phyloP scores from a whole-genome alignment of 2,329 filamentous ascomycete species.

The Colletotrichum lentis region DNA sequence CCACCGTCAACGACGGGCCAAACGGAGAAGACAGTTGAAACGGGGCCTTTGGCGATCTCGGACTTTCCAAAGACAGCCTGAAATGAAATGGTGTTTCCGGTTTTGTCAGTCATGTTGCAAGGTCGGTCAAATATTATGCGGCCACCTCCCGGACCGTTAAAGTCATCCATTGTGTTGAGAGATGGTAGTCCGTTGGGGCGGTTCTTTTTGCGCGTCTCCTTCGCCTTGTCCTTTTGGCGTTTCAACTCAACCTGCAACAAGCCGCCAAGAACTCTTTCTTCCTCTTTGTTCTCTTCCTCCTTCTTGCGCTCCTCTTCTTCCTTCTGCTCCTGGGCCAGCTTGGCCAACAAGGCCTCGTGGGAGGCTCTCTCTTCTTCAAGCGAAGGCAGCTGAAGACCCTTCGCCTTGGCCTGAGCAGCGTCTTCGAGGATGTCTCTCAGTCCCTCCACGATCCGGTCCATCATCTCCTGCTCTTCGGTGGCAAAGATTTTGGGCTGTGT shows the following conservation, averaged over 20 bases:
- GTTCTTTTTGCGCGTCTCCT: slow-evolving; percentile 70
- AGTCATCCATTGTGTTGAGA: slow-evolving; percentile 45
- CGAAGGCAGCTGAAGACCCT: slow-evolving; percentile 80
- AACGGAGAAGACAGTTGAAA: slow-evolving; percentile 76
- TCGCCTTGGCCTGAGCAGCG: slow-evolving; percentile 78
- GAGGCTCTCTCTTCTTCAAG: slow-evolving; percentile 87
- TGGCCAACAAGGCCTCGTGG: slow-evolving; percentile 76
- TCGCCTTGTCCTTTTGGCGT: slow-evolving; percentile 70
- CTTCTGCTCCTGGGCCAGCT: slow-evolving; percentile 65
- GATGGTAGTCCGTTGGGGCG: slow-evolving; percentile 55
- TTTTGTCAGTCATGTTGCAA: slow-evolving; percentile 68
- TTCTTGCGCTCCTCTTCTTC: slow-evolving; percentile 62
- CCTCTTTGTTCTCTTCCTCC: slow-evolving; percentile 67
- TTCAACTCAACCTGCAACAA: slow-evolving; percentile 78
- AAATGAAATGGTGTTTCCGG: slow-evolving; percentile 72
- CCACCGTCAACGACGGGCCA: slow-evolving; percentile 69
- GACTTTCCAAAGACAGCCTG: slow-evolving; percentile 75
- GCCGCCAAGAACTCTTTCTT: slow-evolving; percentile 73
- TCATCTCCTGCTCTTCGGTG: slow-evolving; percentile 64
- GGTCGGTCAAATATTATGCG: slow-evolving; percentile 72
- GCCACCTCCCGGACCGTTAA: slow-evolving; percentile 46
- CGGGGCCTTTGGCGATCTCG: slow-evolving; percentile 69
- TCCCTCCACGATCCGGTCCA: slow-evolving; percentile 71
- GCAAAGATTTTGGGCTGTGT: slow-evolving; percentile 64
- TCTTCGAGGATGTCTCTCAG: slow-evolving; percentile 84